A percentile compares a stretch with the other conserved stretches of the same genome.
Conservation (phyloP, 768 basidiomycete species). For the Agrocybe chaxingu region DNA sequence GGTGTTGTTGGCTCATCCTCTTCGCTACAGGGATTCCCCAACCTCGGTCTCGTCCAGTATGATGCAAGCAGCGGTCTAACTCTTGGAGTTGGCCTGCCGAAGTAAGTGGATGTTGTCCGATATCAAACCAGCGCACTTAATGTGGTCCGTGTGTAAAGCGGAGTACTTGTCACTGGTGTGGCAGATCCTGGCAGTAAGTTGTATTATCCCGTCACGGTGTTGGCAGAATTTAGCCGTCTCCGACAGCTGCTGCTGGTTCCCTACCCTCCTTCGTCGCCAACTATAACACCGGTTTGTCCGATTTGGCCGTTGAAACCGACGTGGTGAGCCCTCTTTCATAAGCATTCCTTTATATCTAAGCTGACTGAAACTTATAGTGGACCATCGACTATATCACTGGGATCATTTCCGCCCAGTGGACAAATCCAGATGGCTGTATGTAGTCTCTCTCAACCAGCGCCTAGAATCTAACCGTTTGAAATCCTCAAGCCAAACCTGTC, state of each 20-base stretch:
- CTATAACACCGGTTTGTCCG: neutral
- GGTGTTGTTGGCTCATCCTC: neutral
- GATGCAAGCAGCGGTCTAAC: too few relatives aligned
- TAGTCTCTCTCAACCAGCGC: neutral
- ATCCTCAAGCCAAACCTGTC: neutral
- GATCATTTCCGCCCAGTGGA: neutral
- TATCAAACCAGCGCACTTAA: too few relatives aligned
- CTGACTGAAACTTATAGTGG: conserved; percentile 1
- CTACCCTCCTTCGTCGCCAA: neutral
- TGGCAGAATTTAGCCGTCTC: neutral
- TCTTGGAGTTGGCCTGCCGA: too few relatives aligned
- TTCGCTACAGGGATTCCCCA: neutral
- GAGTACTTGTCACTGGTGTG: neutral
- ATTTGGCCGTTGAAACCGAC: conserved; percentile 5
- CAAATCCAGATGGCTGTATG: conserved; percentile 6
- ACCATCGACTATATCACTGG: conserved; percentile 1
- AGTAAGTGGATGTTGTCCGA: too few relatives aligned
- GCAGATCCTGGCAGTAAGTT: conserved; percentile 1
- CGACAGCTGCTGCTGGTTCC: neutral
- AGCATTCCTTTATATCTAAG: neutral
- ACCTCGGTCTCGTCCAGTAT: too few relatives aligned
- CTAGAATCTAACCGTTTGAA: neutral
- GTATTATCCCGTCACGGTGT: too few relatives aligned
- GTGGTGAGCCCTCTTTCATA: neutral
- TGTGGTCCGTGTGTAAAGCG: neutral